Percentiles rank a stretch among this genome's conserved stretches.
Evolutionary conservation across 1,284 basidiomycete genomes (phyloP).

Genomic region (Austroboletus niveus): DNA sequence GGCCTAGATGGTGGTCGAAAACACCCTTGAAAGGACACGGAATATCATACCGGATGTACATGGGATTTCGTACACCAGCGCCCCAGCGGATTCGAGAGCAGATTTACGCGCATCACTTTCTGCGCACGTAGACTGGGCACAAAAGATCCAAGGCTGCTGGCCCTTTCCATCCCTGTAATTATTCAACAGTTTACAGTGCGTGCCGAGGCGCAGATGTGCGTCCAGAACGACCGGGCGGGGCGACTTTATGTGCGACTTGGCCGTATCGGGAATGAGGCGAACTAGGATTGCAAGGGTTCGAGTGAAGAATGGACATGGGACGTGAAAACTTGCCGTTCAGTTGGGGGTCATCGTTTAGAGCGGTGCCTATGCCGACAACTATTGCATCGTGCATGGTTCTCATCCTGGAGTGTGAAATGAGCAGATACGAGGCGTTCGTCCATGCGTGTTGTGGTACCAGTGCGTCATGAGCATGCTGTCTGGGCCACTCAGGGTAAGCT

Average conservation of each 20-base stretch:
- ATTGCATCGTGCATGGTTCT: slow-evolving; percentile 91
- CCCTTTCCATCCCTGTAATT: slow-evolving; percentile 66
- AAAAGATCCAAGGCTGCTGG: slow-evolving; percentile 76
- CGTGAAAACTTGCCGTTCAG: slow-evolving; percentile 69
- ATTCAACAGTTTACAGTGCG: slow-evolving; percentile 69
- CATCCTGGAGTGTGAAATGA: slow-evolving; percentile 52
- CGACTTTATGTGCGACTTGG: slow-evolving; percentile 40
- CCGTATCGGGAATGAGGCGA: slow-evolving; percentile 42
- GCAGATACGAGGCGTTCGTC: neutral
- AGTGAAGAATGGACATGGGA: neutral
- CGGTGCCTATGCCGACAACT: slow-evolving; percentile 87
- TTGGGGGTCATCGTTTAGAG: slow-evolving; percentile 90
- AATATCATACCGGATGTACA: slow-evolving; percentile 28
- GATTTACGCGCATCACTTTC: slow-evolving; percentile 41
- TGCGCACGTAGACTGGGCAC: slow-evolving; percentile 32
- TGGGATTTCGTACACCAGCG: slow-evolving; percentile 46
- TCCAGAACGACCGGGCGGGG: slow-evolving; percentile 90
- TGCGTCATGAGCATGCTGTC: slow-evolving; percentile 97
- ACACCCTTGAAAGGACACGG: slow-evolving; percentile 3
- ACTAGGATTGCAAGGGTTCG: slow-evolving; percentile 38
- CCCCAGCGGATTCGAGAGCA: slow-evolving; percentile 54
- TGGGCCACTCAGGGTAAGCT: slow-evolving; percentile 79
- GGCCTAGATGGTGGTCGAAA: slow-evolving; percentile 31
- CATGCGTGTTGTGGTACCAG: slow-evolving; percentile 50
- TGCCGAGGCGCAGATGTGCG: slow-evolving; percentile 63